A percentile compares a stretch with the other conserved stretches of the same genome.
Conservation (phyloP, 257 asterid genomes). For the Avicennia marina region DNA sequence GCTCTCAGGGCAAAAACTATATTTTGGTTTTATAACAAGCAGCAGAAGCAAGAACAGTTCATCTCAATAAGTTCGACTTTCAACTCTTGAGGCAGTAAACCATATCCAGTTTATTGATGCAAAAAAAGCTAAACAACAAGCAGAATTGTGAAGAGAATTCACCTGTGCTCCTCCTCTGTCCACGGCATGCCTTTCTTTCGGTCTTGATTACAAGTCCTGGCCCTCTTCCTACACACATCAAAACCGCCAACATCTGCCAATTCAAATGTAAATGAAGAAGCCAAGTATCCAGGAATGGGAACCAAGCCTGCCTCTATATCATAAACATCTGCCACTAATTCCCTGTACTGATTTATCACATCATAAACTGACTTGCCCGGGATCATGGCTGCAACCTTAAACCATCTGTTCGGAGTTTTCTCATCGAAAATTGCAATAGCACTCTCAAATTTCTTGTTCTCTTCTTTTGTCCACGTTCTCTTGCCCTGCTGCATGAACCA, state of each 20-base stretch:
- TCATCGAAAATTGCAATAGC: conserved; percentile 71
- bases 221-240: conserved; percentile 45
- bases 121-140: too few species aligned
- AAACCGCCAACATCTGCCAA: conserved; percentile 31
- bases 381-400: conserved; percentile 50
- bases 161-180: conserved; percentile 95
- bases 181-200: conserved; percentile 78
- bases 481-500: conserved; percentile 31
- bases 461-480: conserved; percentile 68
- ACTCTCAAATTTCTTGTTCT: conserved; percentile 71
- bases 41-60: too few species aligned
- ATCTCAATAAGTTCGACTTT: too few species aligned
- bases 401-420: conserved; percentile 68
- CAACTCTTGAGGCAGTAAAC: too few species aligned
- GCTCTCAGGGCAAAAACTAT: too few species aligned
- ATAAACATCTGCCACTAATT: conserved; percentile 61
- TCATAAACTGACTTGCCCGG: conserved; percentile 76
- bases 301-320: conserved; percentile 76
- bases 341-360: conserved; percentile 62
- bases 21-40: too few species aligned
- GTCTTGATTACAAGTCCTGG: conserved; percentile 46
- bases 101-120: too few species aligned
- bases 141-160: too few species aligned
- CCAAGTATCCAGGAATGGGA: conserved; percentile 46
- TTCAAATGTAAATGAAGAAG: conserved; percentile 43